phyloP scores from a whole-genome alignment of 257 asterid genomes.

The Nicotiana noctiflora region DNA sequence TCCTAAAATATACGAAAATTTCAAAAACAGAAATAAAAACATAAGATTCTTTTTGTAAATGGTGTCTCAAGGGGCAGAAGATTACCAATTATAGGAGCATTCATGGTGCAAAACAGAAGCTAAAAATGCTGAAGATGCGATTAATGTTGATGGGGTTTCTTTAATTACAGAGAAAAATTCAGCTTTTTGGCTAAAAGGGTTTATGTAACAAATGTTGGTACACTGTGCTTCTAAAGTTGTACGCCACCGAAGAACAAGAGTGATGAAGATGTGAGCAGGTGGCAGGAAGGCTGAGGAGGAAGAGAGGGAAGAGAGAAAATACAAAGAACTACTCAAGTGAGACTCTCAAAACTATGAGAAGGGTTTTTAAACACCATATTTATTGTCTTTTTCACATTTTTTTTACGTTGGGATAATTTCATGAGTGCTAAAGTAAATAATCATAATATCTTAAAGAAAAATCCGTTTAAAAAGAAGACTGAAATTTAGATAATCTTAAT shows the following conservation, averaged over 20 bases:
- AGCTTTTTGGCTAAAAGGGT: neutral
- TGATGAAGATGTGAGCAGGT: neutral
- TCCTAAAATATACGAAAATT: neutral
- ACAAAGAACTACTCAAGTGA: neutral
- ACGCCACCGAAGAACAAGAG: neutral
- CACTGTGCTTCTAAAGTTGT: neutral
- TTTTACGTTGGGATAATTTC: neutral
- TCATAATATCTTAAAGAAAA: no score
- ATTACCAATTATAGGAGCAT: conserved; percentile 18
- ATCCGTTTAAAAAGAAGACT: no score
- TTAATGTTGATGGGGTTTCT: neutral
- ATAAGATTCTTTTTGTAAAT: neutral
- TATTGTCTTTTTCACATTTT: neutral
- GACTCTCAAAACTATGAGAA: neutral
- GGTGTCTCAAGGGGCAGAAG: neutral
- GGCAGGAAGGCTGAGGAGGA: neutral
- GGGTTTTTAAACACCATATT: neutral
- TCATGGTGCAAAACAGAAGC: conserved; percentile 4
- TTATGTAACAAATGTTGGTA: neutral
- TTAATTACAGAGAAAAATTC: neutral
- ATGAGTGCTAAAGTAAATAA: no score
- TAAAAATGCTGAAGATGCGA: neutral
- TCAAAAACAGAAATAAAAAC: neutral
- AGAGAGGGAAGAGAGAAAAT: neutral
- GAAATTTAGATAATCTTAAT: no score